These are phyloP conservation scores for Sugiyamaella qingdaonensis DNA, from an alignment of 805 yeast genomes.

Conservation along the genomic window DNA sequence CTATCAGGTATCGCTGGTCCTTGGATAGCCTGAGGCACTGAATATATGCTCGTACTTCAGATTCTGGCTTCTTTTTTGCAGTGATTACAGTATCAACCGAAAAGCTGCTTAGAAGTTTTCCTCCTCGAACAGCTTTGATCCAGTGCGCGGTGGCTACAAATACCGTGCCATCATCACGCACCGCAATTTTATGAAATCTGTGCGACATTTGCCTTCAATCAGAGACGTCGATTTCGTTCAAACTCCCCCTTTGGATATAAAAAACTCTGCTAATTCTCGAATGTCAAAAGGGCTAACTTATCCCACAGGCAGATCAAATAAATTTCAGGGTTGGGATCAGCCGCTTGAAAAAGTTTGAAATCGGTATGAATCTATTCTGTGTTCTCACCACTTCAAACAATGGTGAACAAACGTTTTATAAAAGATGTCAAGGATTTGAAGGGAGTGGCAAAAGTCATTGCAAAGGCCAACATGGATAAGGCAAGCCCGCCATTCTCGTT, in stretches of 20 bases:
- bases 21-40: slow-evolving; percentile 55
- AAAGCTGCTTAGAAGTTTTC: not conserved
- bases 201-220: not conserved
- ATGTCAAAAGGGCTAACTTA: too few species aligned
- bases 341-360: not conserved
- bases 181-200: not conserved
- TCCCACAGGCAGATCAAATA: not conserved
- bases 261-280: not conserved
- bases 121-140: not conserved
- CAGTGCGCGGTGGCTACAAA: not conserved
- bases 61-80: slow-evolving; percentile 23
- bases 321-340: not conserved
- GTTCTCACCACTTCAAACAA: not conserved
- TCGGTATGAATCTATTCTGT: not conserved
- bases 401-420: slow-evolving; percentile 20
- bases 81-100: not conserved
- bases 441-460: slow-evolving; percentile 19
- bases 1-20: slow-evolving; percentile 53
- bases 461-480: slow-evolving; percentile 14
- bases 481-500: slow-evolving; percentile 23
- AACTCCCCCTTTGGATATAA: not conserved
- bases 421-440: slow-evolving; percentile 19
- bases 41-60: slow-evolving; percentile 63
- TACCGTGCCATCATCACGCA: not conserved
- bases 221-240: not conserved